phyloP scores from a whole-genome alignment of 805 yeast species.

The Candida gorgasii region DNA sequence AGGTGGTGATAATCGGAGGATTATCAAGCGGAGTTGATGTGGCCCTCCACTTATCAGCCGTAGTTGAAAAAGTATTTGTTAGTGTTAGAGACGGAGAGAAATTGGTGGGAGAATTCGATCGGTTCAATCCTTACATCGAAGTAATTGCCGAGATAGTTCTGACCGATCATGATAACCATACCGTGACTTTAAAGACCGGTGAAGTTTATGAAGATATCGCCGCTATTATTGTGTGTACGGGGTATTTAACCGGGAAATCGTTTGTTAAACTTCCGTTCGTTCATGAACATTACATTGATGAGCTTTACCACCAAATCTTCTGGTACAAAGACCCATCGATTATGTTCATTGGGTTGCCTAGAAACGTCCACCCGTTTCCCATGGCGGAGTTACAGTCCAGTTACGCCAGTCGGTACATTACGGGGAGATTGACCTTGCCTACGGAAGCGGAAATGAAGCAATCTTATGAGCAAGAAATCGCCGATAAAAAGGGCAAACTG shows the following conservation, averaged over 20 bases:
- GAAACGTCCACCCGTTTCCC: constrained; percentile 51
- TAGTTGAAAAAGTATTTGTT: constrained; percentile 26
- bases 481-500: constrained; percentile 21
- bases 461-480: constrained; percentile 30
- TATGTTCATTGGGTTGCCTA: constrained; percentile 43
- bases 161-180: constrained; percentile 33
- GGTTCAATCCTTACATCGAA: constrained; percentile 12
- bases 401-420: constrained; percentile 39
- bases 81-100: constrained; percentile 17
- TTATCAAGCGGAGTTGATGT: constrained; percentile 79
- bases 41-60: constrained; percentile 56
- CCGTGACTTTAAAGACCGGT: constrained; percentile 7
- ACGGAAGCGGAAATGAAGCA: constrained; percentile 33
- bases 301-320: constrained; percentile 46
- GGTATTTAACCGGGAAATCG: constrained; percentile 37
- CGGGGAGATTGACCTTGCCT: constrained; percentile 47
- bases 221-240: constrained; percentile 37
- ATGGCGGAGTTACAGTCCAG: constrained; percentile 51
- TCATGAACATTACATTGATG: constrained; percentile 16
- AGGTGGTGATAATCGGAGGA: constrained; percentile 68
- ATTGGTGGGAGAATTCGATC: constrained; percentile 8
- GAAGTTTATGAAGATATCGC: constrained; percentile 21
- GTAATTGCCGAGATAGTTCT: constrained; percentile 15
- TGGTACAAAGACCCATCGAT: constrained; percentile 48
- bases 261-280: constrained; percentile 22